A percentile compares a stretch with the other conserved stretches of the same genome.
phyloP scores from a whole-genome alignment of 805 yeast genomes.

The Nakazawaea ishiwadae region DNA sequence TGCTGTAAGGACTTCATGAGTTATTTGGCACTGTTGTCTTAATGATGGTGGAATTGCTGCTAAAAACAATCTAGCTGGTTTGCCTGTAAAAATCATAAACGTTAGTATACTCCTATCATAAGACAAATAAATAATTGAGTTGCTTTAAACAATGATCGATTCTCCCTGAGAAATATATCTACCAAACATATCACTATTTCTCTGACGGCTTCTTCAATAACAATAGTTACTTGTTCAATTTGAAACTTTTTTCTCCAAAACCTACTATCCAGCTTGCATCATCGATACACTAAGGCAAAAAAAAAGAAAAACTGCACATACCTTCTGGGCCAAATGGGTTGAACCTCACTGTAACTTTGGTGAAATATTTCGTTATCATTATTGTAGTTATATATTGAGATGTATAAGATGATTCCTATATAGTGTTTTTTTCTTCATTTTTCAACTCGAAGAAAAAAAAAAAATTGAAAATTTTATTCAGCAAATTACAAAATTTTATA shows the following conservation, averaged over 20 bases:
- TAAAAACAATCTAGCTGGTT: conserved; percentile 73
- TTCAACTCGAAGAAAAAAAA: background rate
- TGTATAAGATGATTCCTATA: background rate
- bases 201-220: too few species aligned
- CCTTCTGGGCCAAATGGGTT: conserved; percentile 70
- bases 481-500: too few species aligned
- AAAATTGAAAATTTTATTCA: background rate
- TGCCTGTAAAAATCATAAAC: conserved; percentile 35
- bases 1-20: conserved; percentile 54
- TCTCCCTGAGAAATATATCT: too few species aligned
- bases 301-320: conserved; percentile 25
- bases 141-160: too few species aligned
- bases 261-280: too few species aligned
- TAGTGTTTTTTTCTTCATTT: background rate
- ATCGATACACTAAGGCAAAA: too few species aligned
- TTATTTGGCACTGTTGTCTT: conserved; percentile 56
- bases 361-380: conserved; percentile 90
- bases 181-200: too few species aligned
- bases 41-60: conserved; percentile 76
- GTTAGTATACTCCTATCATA: conserved; percentile 3
- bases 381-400: background rate
- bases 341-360: conserved; percentile 70
- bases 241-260: too few species aligned
- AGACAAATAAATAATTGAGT: too few species aligned
- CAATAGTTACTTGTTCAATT: too few species aligned